Percentiles rank a stretch among this genome's conserved stretches.
phyloP scores from a whole-genome alignment of 208 protist genomes.

The Trichomonas tenax region DNA sequence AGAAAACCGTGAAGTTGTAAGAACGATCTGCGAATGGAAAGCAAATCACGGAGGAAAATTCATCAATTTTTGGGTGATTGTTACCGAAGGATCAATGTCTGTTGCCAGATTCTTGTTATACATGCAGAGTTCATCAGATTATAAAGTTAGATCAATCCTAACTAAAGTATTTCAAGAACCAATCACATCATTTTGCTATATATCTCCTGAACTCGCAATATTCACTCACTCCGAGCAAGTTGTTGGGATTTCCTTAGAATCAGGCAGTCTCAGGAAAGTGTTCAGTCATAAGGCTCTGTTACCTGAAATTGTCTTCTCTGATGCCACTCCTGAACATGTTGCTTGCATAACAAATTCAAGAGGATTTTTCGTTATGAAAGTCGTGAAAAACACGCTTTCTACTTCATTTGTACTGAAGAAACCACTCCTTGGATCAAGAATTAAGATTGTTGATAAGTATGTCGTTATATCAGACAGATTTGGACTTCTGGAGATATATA shows the following conservation, averaged over 20 bases:
- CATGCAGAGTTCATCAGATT: too few relatives aligned
- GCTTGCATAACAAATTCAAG: neutral
- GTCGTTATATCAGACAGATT: neutral
- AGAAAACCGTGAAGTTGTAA: neutral
- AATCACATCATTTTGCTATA: neutral
- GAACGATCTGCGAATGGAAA: neutral
- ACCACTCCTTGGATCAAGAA: neutral
- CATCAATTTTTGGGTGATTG: neutral
- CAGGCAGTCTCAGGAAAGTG: neutral
- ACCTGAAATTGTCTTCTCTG: neutral
- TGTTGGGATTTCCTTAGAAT: neutral
- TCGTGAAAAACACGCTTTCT: neutral
- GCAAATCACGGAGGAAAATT: neutral
- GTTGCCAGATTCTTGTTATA: neutral
- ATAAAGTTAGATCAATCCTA: neutral
- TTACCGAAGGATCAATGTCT: neutral
- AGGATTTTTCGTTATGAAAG: neutral
- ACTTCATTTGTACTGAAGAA: neutral
- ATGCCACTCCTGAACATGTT: neutral
- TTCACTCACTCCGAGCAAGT: neutral
- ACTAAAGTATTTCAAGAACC: neutral
- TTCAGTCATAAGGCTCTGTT: neutral
- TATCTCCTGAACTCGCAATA: neutral
- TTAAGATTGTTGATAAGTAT: neutral
- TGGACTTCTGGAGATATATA: neutral